Percentiles rank a stretch among this genome's conserved stretches.
phyloP scores from a whole-genome alignment of 768 basidiomycete species.

The Scleroderma bovista region DNA sequence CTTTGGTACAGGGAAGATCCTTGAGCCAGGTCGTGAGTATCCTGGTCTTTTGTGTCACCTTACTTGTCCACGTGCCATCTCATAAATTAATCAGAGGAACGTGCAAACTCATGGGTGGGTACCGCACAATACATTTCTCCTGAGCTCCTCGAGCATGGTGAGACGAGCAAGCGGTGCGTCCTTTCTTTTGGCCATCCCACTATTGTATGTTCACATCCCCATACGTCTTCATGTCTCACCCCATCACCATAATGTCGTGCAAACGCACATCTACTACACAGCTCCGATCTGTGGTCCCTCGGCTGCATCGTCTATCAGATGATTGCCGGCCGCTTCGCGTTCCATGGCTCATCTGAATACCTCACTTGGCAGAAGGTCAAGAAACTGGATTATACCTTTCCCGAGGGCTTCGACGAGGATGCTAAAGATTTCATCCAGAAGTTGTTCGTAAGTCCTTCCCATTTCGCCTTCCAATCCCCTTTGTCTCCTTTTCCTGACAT shows the following conservation, averaged over 20 bases:
- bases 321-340: slow-evolving; percentile 87
- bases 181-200: not conserved
- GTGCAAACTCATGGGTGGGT: slow-evolving; percentile 76
- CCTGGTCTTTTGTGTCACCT: too few species aligned
- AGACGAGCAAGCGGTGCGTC: slow-evolving; percentile 70
- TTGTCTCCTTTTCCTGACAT: not conserved
- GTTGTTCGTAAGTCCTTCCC: slow-evolving; percentile 51
- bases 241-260: not conserved
- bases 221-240: not conserved
- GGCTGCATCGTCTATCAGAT: slow-evolving; percentile 94
- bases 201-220: too few species aligned
- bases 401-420: slow-evolving; percentile 75
- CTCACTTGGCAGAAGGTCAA: slow-evolving; percentile 95
- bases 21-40: slow-evolving; percentile 49
- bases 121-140: slow-evolving; percentile 89
- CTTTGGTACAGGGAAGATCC: slow-evolving; percentile 87
- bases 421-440: slow-evolving; percentile 76
- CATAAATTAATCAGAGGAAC: slow-evolving; percentile 35
- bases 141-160: slow-evolving; percentile 69
- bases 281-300: slow-evolving; percentile 93
- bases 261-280: slow-evolving; percentile 23
- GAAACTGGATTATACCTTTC: slow-evolving; percentile 79
- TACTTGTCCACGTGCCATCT: slow-evolving; percentile 11
- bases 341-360: slow-evolving; percentile 87
- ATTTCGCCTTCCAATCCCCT: slow-evolving; percentile 16